Evolutionary conservation across 345 rosid species (phyloP).

Genomic region (Microcos paniculata): DNA sequence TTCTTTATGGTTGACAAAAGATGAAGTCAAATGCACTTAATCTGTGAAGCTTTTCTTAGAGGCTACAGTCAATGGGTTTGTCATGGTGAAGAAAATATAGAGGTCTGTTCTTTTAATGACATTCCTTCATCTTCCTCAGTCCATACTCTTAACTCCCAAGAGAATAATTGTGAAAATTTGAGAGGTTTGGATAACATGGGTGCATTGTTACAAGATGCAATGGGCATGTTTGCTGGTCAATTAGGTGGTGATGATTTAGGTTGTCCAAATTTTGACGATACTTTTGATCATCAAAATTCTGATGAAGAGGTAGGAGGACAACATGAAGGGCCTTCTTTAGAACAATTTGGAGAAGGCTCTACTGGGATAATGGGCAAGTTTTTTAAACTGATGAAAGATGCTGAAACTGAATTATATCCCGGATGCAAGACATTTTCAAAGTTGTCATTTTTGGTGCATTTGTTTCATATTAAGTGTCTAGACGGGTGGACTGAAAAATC

Average conservation of each 20-base stretch:
- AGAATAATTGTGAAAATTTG: too few relatives aligned
- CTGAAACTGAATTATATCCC: not conserved
- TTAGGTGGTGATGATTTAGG: too few relatives aligned
- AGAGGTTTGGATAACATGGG: too few relatives aligned
- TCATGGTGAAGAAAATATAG: not conserved
- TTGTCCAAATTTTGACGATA: too few relatives aligned
- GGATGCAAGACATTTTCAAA: not conserved
- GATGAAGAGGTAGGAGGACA: too few relatives aligned
- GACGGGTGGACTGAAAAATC: not conserved
- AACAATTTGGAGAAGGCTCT: not conserved
- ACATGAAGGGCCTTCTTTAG: not conserved
- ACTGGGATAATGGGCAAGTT: not conserved
- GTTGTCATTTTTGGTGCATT: not conserved
- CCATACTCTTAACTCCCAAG: too few relatives aligned
- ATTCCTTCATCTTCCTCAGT: too few relatives aligned
- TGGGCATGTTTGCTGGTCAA: too few relatives aligned
- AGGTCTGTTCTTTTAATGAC: too few relatives aligned
- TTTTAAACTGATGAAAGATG: not conserved
- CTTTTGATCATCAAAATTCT: too few relatives aligned
- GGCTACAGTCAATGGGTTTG: not conserved
- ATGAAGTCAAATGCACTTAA: not conserved
- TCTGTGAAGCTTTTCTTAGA: not conserved
- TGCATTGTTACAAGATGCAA: too few relatives aligned
- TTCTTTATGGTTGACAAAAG: too few relatives aligned
- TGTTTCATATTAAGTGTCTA: not conserved